Evolutionary conservation across 2,329 filamentous ascomycete species (phyloP).

Genomic region (Neofusicoccum sp.): DNA sequence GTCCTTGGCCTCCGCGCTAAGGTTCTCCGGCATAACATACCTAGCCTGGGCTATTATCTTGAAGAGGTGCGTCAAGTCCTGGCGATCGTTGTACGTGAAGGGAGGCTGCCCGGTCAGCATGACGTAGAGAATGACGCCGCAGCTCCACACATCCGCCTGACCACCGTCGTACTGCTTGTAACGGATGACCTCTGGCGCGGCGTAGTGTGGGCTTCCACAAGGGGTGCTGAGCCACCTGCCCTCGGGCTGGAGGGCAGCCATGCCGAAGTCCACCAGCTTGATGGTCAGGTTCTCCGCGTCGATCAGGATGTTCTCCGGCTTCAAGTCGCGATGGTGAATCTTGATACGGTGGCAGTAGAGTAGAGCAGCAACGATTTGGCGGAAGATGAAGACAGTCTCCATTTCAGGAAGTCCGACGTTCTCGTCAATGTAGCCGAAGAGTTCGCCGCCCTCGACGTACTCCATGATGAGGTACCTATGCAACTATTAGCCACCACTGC

Average conservation of each 20-base stretch:
- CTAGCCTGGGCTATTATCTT: slow-evolving; percentile 50
- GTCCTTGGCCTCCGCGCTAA: slow-evolving; percentile 70
- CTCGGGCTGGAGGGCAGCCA: slow-evolving; percentile 87
- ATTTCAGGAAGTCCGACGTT: slow-evolving; percentile 74
- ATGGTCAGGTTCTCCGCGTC: slow-evolving; percentile 68
- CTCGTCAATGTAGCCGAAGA: slow-evolving; percentile 81
- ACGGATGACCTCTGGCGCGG: slow-evolving; percentile 85
- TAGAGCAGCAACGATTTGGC: slow-evolving; percentile 88
- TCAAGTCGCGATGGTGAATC: slow-evolving; percentile 93
- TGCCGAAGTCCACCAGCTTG: slow-evolving; percentile 96
- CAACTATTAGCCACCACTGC: slow-evolving; percentile 25
- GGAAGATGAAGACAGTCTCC: slow-evolving; percentile 79
- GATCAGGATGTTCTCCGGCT: slow-evolving; percentile 94
- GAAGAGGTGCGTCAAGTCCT: slow-evolving; percentile 64
- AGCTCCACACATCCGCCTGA: slow-evolving; percentile 90
- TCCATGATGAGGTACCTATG: slow-evolving; percentile 88
- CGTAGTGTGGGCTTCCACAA: slow-evolving; percentile 95
- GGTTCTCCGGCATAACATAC: slow-evolving; percentile 45
- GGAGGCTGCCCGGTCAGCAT: slow-evolving; percentile 81
- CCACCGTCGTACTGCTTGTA: slow-evolving; percentile 77
- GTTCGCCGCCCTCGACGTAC: slow-evolving; percentile 78
- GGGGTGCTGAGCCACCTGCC: slow-evolving; percentile 80
- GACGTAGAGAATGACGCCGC: slow-evolving; percentile 73
- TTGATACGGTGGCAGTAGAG: slow-evolving; percentile 92
- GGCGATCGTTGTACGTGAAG: slow-evolving; percentile 57